Evolutionary conservation across 257 asterid species (phyloP).

Genomic region (Gentiana straminea): DNA sequence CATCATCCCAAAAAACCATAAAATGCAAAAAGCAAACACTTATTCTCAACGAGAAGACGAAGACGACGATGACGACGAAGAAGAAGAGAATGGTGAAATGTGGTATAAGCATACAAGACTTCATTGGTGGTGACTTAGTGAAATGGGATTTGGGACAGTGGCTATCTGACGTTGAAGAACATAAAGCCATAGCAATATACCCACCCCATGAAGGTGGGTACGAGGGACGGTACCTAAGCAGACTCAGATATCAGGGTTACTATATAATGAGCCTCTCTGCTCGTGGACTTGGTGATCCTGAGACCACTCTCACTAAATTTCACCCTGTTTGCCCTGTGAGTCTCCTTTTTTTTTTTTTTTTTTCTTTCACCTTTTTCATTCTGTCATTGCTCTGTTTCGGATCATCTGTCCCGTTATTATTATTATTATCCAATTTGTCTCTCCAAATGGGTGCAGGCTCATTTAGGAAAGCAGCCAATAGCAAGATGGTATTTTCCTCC

Average conservation of each 20-base stretch:
- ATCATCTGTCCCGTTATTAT: too few relatives aligned
- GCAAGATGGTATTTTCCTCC: conserved; percentile 95
- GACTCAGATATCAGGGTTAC: conserved; percentile 60
- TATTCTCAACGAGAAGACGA: neutral
- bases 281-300: conserved; percentile 87
- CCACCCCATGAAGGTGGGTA: conserved; percentile 86
- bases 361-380: neutral
- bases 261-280: conserved; percentile 74
- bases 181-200: conserved; percentile 76
- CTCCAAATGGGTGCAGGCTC: conserved; percentile 36
- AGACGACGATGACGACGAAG: neutral
- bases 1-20: neutral
- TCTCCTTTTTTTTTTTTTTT: neutral
- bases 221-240: conserved; percentile 73
- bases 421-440: too few relatives aligned
- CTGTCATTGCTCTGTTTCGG: neutral
- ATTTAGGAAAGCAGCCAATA: conserved; percentile 81
- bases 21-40: conserved; percentile 2
- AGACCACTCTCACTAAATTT: conserved; percentile 71
- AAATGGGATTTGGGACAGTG: conserved; percentile 59
- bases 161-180: conserved; percentile 79
- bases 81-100: conserved; percentile 25
- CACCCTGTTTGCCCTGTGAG: conserved; percentile 91
- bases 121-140: conserved; percentile 77
- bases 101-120: conserved; percentile 34